Conservation (phyloP, 371 early-diverging fungal genomes). For the Apophysomyces ossiformis region DNA sequence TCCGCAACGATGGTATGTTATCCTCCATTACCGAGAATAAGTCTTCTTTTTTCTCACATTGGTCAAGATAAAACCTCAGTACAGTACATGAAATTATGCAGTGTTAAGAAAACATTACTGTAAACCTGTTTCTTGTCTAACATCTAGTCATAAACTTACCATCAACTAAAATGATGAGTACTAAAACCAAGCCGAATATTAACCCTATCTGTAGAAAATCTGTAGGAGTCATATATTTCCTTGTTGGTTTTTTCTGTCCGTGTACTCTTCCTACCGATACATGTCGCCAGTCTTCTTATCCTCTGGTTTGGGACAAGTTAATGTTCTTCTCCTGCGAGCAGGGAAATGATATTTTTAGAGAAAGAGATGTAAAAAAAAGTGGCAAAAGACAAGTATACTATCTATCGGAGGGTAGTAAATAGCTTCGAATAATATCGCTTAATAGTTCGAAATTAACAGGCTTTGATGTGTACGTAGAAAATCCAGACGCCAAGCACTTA, state of each 20-base stretch:
- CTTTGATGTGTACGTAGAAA: slow-evolving; percentile 66
- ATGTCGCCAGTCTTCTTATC: not conserved
- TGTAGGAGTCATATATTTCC: not conserved
- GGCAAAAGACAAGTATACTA: not conserved
- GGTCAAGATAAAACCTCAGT: too few species aligned
- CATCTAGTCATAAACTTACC: too few species aligned
- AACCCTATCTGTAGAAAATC: too few species aligned
- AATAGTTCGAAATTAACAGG: slow-evolving; percentile 68
- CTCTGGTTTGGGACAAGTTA: not conserved
- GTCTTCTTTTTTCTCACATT: too few species aligned
- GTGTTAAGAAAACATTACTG: too few species aligned
- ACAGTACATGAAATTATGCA: too few species aligned
- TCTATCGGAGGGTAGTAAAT: slow-evolving; percentile 25
- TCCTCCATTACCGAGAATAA: too few species aligned
- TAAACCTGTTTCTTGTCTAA: too few species aligned
- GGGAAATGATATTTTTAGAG: not conserved
- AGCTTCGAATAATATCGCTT: slow-evolving; percentile 63
- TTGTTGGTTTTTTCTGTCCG: not conserved
- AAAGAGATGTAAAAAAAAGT: not conserved
- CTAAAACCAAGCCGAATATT: too few species aligned
- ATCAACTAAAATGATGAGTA: too few species aligned
- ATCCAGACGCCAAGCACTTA: slow-evolving; percentile 58
- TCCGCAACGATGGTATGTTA: too few species aligned
- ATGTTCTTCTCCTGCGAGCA: not conserved
- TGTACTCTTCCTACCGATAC: not conserved